Conservation (phyloP, 371 early-diverging fungal species). For the Actinomortierella ambigua region DNA sequence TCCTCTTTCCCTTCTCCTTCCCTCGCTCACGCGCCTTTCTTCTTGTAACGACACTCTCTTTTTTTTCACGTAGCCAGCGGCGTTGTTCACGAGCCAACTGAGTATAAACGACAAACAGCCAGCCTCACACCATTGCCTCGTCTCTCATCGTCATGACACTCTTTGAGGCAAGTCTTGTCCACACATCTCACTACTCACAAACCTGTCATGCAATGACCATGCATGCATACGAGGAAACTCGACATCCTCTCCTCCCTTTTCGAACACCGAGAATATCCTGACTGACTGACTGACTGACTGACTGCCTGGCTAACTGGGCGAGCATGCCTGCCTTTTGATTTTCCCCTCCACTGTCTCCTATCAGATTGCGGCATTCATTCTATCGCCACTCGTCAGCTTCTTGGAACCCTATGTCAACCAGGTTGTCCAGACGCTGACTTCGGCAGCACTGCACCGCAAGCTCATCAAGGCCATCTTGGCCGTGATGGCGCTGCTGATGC, state of each 20-base stretch:
- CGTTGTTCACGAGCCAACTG: background rate
- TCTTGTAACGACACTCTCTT: background rate
- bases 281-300: too few species aligned
- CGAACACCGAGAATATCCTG: too few species aligned
- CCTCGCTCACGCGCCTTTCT: background rate
- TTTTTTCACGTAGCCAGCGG: background rate
- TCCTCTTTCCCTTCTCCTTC: background rate
- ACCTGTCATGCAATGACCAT: background rate
- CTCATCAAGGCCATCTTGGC: constrained; percentile 43
- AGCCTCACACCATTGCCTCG: background rate
- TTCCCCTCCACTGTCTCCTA: background rate
- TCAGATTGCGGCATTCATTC: constrained; percentile 47
- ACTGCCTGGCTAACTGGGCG: too few species aligned
- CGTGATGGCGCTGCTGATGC: constrained; percentile 26
- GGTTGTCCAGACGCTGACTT: constrained; percentile 39
- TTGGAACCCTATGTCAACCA: constrained; percentile 46
- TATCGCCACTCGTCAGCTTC: constrained; percentile 39
- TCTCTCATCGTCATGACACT: constrained; percentile 24
- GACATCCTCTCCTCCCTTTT: background rate
- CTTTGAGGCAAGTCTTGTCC: constrained; percentile 32
- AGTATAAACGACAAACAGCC: background rate
- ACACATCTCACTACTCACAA: constrained; percentile 1
- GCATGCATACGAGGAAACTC: background rate
- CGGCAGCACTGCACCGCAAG: constrained; percentile 43
- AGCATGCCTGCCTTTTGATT: too few species aligned